Conservation (phyloP, 352 stramenopile species). For the Globisporangium nagaii region DNA sequence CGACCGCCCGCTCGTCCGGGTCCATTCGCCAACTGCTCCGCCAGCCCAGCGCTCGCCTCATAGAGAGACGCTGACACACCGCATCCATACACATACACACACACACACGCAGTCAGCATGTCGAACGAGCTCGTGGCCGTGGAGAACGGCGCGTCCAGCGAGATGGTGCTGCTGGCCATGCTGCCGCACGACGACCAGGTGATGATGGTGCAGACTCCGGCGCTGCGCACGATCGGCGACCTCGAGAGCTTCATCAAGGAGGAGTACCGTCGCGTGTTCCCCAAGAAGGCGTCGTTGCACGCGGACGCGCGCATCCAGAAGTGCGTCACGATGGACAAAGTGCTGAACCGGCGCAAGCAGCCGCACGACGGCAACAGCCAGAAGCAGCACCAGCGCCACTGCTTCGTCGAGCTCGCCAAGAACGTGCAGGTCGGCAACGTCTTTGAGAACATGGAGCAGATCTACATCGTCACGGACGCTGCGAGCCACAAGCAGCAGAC, state of each 20-base stretch:
- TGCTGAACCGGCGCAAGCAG: constrained; percentile 43
- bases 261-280: constrained; percentile 64
- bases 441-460: constrained; percentile 75
- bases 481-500: constrained; percentile 3
- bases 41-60: neutral
- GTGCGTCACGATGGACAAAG: constrained; percentile 47
- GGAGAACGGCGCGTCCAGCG: constrained; percentile 20
- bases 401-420: constrained; percentile 73
- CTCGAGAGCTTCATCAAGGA: constrained; percentile 58
- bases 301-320: constrained; percentile 65
- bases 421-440: constrained; percentile 72
- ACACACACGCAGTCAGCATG: constrained; percentile 3
- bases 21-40: constrained; percentile 3
- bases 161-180: constrained; percentile 73
- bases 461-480: constrained; percentile 53
- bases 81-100: neutral
- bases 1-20: neutral
- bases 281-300: constrained; percentile 32
- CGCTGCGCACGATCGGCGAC: constrained; percentile 39
- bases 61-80: neutral
- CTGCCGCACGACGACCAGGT: constrained; percentile 55
- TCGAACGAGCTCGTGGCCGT: constrained; percentile 14
- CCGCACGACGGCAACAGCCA: constrained; percentile 12
- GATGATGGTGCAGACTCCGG: constrained; percentile 58
- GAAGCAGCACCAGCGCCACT: constrained; percentile 24